Evolutionary conservation across 2,329 filamentous ascomycete species (phyloP).

Genomic region (Trichothecium sympodiale): DNA sequence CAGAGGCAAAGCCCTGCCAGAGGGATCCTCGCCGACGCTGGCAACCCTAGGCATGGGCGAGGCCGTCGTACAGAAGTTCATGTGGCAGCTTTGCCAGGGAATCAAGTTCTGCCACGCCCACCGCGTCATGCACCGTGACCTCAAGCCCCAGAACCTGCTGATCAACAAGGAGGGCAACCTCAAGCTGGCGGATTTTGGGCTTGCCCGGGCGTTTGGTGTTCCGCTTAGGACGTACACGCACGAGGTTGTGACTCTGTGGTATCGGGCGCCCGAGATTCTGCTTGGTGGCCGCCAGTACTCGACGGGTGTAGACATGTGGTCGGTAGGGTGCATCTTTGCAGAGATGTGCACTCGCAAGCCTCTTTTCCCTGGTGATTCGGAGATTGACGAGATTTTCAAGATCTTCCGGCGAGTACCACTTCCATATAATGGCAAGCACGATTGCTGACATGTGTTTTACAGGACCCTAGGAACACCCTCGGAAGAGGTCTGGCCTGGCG

Average conservation of each 20-base stretch:
- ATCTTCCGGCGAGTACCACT: conserved; percentile 55
- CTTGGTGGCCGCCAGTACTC: conserved; percentile 87
- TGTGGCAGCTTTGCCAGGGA: conserved; percentile 76
- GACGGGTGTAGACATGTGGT: conserved; percentile 95
- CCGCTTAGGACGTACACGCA: conserved; percentile 87
- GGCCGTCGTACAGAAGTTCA: conserved; percentile 84
- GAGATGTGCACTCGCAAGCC: conserved; percentile 95
- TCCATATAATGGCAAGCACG: no score
- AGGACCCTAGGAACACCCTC: conserved; percentile 73
- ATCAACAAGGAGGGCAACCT: conserved; percentile 81
- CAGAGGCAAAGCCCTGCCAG: conserved; percentile 73
- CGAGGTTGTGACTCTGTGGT: conserved; percentile 92
- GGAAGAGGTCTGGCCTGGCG: conserved; percentile 76
- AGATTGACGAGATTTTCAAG: conserved; percentile 33
- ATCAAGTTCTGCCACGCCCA: conserved; percentile 84
- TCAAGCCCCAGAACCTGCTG: conserved; percentile 85
- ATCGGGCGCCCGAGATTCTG: conserved; percentile 81
- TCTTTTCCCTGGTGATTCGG: conserved; percentile 82
- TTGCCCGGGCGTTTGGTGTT: conserved; percentile 83
- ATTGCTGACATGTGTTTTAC: no score
- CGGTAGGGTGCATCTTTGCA: conserved; percentile 85
- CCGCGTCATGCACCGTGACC: conserved; percentile 74
- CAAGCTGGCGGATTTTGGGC: conserved; percentile 82
- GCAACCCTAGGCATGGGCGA: conserved; percentile 62
- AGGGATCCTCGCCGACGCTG: conserved; percentile 55